Percentiles rank a stretch among this genome's conserved stretches.
phyloP scores from a whole-genome alignment of 306 rosid species.

The Glycyrrhiza uralensis region DNA sequence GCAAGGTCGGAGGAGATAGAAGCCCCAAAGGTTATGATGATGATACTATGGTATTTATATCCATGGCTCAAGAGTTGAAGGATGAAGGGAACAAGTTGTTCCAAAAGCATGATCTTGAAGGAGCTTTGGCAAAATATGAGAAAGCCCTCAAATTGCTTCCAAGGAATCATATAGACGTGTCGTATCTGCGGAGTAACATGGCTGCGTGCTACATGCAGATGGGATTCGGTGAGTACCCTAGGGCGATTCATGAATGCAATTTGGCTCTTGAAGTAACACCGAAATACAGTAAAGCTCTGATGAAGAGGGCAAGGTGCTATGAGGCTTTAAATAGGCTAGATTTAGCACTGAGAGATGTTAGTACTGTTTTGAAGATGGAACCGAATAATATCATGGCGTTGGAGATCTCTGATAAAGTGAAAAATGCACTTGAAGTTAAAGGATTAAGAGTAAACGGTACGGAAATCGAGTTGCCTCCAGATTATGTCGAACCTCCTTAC shows the following conservation, averaged over 20 bases:
- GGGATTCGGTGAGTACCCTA: slow-evolving; percentile 79
- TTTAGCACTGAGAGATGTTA: slow-evolving; percentile 77
- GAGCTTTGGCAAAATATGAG: slow-evolving; percentile 76
- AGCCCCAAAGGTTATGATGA: slow-evolving; percentile 47
- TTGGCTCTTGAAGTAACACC: slow-evolving; percentile 90
- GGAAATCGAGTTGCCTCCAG: slow-evolving; percentile 66
- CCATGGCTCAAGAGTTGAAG: slow-evolving; percentile 70
- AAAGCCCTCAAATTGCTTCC: slow-evolving; percentile 85
- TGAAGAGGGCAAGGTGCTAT: slow-evolving; percentile 93
- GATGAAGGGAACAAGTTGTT: slow-evolving; percentile 89
- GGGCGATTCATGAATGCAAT: slow-evolving; percentile 83
- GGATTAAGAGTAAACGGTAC: slow-evolving; percentile 58
- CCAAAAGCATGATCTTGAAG: slow-evolving; percentile 71
- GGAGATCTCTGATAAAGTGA: slow-evolving; percentile 72
- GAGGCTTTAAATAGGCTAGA: slow-evolving; percentile 83
- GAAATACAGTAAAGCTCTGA: slow-evolving; percentile 70
- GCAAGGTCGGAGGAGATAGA: slow-evolving; percentile 40
- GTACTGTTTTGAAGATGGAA: slow-evolving; percentile 57
- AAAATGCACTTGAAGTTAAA: slow-evolving; percentile 53
- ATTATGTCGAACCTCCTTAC: slow-evolving; percentile 59
- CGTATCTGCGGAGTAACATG: slow-evolving; percentile 81
- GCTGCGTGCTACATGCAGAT: slow-evolving; percentile 97
- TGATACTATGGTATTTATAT: slow-evolving; percentile 55
- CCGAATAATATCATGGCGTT: slow-evolving; percentile 80
- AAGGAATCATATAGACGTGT: slow-evolving; percentile 67